Percentiles rank a stretch among this genome's conserved stretches.
phyloP scores from a whole-genome alignment of 305 asterid species.

The Ajuga reptans region DNA sequence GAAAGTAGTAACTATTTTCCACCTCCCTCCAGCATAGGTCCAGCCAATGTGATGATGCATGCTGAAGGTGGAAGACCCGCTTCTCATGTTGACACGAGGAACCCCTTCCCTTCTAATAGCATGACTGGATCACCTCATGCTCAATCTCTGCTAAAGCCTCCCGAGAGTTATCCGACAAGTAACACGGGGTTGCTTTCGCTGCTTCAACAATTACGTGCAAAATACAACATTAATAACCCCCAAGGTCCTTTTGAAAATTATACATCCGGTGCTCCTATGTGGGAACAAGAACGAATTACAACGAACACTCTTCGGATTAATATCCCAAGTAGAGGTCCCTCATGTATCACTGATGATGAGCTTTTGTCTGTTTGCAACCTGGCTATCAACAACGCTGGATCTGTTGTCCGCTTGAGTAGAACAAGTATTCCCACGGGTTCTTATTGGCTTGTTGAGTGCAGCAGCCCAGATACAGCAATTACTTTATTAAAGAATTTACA shows the following conservation, averaged over 20 bases:
- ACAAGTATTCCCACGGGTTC: slow-evolving; percentile 35
- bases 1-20: slow-evolving; percentile 37
- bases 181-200: slow-evolving; percentile 41
- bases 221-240: slow-evolving; percentile 37
- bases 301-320: slow-evolving; percentile 44
- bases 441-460: slow-evolving; percentile 61
- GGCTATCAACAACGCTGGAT: slow-evolving; percentile 47
- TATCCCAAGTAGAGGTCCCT: slow-evolving; percentile 34
- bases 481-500: slow-evolving; percentile 41
- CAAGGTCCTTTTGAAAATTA: slow-evolving; percentile 35
- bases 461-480: slow-evolving; percentile 45
- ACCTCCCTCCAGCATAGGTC: slow-evolving; percentile 36
- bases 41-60: slow-evolving; percentile 34
- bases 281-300: slow-evolving; percentile 36
- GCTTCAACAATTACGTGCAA: slow-evolving; percentile 41
- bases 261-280: slow-evolving; percentile 26
- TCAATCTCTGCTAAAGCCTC: slow-evolving; percentile 37
- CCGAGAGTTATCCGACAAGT: slow-evolving; percentile 42
- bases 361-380: slow-evolving; percentile 47
- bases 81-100: slow-evolving; percentile 41
- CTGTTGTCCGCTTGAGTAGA: slow-evolving; percentile 46
- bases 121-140: slow-evolving; percentile 47
- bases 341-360: slow-evolving; percentile 49
- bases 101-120: slow-evolving; percentile 33
- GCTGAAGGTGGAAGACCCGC: slow-evolving; percentile 39